Percentiles rank a stretch among this genome's conserved stretches.
Evolutionary conservation across 2,329 filamentous ascomycete genomes (phyloP).

Genomic region (Lecanosticta acicola): DNA sequence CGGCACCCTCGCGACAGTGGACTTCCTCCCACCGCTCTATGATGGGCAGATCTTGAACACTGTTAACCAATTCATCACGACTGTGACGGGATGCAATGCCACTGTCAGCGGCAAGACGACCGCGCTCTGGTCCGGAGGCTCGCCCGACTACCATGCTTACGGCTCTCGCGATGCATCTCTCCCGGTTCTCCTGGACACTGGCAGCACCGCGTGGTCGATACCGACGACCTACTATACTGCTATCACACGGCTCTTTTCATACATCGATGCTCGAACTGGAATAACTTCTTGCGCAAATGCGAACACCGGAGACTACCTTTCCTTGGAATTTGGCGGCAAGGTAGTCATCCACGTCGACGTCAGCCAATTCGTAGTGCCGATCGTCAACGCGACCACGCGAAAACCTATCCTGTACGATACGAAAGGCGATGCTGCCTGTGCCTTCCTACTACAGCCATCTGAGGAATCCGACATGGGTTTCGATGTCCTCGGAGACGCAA

Average conservation of each 20-base stretch:
- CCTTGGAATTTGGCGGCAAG: constrained; percentile 26
- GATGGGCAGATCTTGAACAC: constrained; percentile 4
- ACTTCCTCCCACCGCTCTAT: constrained; percentile 25
- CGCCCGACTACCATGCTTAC: constrained; percentile 18
- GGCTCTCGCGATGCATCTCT: constrained; percentile 14
- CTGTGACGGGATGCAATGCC: constrained; percentile 25
- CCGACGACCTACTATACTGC: constrained; percentile 20
- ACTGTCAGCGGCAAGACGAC: constrained; percentile 15
- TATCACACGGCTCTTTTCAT: constrained; percentile 4
- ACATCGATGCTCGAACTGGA: constrained; percentile 15
- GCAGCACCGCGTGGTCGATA: constrained; percentile 27
- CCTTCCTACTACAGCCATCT: constrained; percentile 24
- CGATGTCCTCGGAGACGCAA: constrained; percentile 28
- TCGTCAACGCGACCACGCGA: constrained; percentile 25
- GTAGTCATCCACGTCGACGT: constrained; percentile 27
- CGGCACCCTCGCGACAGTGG: constrained; percentile 28
- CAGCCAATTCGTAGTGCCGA: constrained; percentile 27
- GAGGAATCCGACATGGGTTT: constrained; percentile 14
- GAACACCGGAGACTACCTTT: constrained; percentile 22
- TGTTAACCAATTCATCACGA: constrained; percentile 27
- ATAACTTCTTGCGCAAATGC: constrained; percentile 24
- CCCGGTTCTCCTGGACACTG: constrained; percentile 31
- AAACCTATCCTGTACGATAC: constrained; percentile 13
- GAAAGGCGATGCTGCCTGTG: constrained; percentile 21
- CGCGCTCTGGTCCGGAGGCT: constrained; percentile 21